Conservation (phyloP, 768 basidiomycete species). For the Leucosporidium scottii region DNA sequence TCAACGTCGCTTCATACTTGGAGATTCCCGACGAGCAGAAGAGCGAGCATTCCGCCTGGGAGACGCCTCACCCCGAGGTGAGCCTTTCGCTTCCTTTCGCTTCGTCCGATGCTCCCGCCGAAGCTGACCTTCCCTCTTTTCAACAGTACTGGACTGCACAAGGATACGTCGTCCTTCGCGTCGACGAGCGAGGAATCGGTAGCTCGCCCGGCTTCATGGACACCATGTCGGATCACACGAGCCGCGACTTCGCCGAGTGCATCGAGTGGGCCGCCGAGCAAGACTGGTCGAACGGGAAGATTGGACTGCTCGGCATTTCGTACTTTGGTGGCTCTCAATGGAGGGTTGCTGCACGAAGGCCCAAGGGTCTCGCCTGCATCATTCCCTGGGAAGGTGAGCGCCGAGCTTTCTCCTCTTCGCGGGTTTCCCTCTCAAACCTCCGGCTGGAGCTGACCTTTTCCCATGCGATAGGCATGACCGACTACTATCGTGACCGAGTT, state of each 20-base stretch:
- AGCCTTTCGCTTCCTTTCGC: background rate
- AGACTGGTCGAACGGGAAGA: slow-evolving; percentile 35
- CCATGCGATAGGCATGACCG: too few relatives aligned
- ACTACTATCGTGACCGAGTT: slow-evolving; percentile 31
- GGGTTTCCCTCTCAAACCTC: too few relatives aligned
- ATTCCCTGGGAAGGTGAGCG: slow-evolving; percentile 29
- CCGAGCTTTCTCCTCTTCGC: too few relatives aligned
- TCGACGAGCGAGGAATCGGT: slow-evolving; percentile 39
- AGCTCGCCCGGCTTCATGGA: slow-evolving; percentile 33
- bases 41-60: slow-evolving; percentile 33
- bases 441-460: too few relatives aligned
- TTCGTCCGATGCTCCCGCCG: too few relatives aligned
- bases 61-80: slow-evolving; percentile 32
- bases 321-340: slow-evolving; percentile 36
- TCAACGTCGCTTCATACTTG: slow-evolving; percentile 29
- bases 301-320: slow-evolving; percentile 38
- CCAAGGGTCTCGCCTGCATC: slow-evolving; percentile 34
- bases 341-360: slow-evolving; percentile 34
- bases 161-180: slow-evolving; percentile 37
- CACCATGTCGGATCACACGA: slow-evolving; percentile 34
- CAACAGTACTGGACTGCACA: slow-evolving; percentile 35
- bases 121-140: background rate
- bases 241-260: slow-evolving; percentile 36
- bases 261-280: slow-evolving; percentile 40
- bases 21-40: slow-evolving; percentile 36